phyloP scores from a whole-genome alignment of 768 basidiomycete species.

The Russula emetica region DNA sequence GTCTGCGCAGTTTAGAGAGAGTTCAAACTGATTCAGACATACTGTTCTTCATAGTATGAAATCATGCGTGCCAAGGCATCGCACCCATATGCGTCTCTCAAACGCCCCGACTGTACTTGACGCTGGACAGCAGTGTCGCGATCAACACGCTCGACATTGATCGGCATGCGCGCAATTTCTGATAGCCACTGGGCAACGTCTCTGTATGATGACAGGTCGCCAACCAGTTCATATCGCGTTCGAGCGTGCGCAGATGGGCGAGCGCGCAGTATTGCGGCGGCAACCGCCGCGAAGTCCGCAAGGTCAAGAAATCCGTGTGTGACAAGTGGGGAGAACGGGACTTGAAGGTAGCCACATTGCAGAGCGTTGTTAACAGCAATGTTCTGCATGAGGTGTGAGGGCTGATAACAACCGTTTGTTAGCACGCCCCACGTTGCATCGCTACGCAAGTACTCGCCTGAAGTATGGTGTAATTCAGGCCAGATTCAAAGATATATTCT shows the following conservation, averaged over 20 bases:
- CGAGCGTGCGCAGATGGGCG: conserved; percentile 33
- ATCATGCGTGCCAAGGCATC: conserved; percentile 35
- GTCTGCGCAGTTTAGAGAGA: not conserved
- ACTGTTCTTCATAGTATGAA: conserved; percentile 36
- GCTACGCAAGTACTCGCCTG: conserved; percentile 26
- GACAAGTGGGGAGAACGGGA: conserved; percentile 30
- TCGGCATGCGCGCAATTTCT: conserved; percentile 22
- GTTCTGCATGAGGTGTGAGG: conserved; percentile 38
- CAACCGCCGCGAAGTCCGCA: conserved; percentile 33
- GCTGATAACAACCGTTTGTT: conserved; percentile 26
- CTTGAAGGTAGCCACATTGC: conserved; percentile 23
- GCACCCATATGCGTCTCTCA: conserved; percentile 27
- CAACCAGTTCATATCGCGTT: conserved; percentile 37
- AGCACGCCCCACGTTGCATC: not conserved
- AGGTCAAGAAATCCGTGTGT: conserved; percentile 38
- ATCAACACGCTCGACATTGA: conserved; percentile 28
- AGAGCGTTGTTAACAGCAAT: conserved; percentile 27
- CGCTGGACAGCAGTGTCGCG: conserved; percentile 25
- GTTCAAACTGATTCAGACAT: conserved; percentile 7
- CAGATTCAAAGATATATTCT: conserved; percentile 38
- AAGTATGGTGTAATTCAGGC: conserved; percentile 38
- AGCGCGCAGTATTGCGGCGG: conserved; percentile 32
- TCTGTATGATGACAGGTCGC: conserved; percentile 33
- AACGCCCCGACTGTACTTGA: conserved; percentile 16
- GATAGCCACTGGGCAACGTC: conserved; percentile 32